phyloP scores from a whole-genome alignment of 164 flowering plant genomes.

The Chimonanthus praecox region DNA sequence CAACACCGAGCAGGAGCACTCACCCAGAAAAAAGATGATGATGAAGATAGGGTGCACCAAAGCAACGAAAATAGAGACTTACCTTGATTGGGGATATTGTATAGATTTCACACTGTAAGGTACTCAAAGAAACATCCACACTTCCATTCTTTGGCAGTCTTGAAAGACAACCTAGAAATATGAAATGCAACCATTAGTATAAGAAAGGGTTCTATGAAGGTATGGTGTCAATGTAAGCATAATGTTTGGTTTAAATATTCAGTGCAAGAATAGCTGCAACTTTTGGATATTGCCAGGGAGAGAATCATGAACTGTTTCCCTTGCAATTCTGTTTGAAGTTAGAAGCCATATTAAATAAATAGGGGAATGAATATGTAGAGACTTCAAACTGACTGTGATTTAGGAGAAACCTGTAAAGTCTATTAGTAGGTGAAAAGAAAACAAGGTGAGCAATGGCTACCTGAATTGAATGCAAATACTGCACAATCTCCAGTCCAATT shows the following conservation, averaged over 20 bases:
- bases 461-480: conserved; percentile 54
- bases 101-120: conserved; percentile 40
- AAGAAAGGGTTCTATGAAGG: not conserved
- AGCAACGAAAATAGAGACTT: conserved; percentile 10
- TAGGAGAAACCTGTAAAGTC: not conserved
- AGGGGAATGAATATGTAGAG: too few relatives aligned
- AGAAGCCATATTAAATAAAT: too few relatives aligned
- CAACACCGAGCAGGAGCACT: not conserved
- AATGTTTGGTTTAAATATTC: too few relatives aligned
- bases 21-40: not conserved
- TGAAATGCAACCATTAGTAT: not conserved
- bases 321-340: too few relatives aligned
- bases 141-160: conserved; percentile 34
- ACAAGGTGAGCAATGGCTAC: conserved; percentile 20
- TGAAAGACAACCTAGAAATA: conserved; percentile 34
- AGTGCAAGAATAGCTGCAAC: too few relatives aligned
- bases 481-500: conserved; percentile 64
- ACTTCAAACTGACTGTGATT: not conserved
- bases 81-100: conserved; percentile 53
- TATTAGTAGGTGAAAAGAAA: not conserved
- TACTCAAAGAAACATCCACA: conserved; percentile 30
- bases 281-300: too few relatives aligned
- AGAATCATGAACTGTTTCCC: too few relatives aligned
- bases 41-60: not conserved
- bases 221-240: too few relatives aligned